A percentile compares a stretch with the other conserved stretches of the same genome.
phyloP scores from a whole-genome alignment of 352 stramenopile species.

The Phytophthora fragariaefolia region DNA sequence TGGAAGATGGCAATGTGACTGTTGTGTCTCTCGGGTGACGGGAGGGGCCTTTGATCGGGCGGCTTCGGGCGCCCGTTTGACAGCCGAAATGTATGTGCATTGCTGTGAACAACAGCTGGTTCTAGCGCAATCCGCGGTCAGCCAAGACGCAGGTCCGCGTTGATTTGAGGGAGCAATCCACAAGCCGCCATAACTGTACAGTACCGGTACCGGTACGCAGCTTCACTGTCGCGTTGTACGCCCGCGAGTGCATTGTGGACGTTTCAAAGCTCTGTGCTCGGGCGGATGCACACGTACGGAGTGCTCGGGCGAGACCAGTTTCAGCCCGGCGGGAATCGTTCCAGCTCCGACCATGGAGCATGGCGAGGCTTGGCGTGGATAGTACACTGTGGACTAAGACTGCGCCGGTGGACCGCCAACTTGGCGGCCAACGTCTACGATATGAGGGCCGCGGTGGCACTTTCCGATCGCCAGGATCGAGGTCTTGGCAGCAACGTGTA shows the following conservation, averaged over 20 bases:
- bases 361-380: conserved; percentile 8
- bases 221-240: not conserved
- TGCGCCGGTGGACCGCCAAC: not conserved
- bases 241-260: not conserved
- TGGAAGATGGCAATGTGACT: conserved; percentile 16
- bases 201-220: no score
- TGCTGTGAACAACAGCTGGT: not conserved
- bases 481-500: no score
- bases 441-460: not conserved
- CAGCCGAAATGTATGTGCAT: conserved; percentile 3
- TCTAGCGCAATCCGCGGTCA: not conserved
- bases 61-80: not conserved
- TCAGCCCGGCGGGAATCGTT: not conserved
- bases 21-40: conserved; percentile 13
- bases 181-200: no score
- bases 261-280: no score
- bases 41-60: conserved; percentile 14
- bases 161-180: not conserved
- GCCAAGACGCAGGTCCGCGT: not conserved
- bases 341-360: conserved; percentile 15
- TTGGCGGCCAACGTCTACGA: not conserved
- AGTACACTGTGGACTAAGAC: not conserved
- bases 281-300: no score
- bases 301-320: conserved; percentile 1
- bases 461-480: not conserved